Base-by-base conservation (phyloP, 2,329 filamentous ascomycete genomes). In the Monosporascus cannonballus region DNA sequence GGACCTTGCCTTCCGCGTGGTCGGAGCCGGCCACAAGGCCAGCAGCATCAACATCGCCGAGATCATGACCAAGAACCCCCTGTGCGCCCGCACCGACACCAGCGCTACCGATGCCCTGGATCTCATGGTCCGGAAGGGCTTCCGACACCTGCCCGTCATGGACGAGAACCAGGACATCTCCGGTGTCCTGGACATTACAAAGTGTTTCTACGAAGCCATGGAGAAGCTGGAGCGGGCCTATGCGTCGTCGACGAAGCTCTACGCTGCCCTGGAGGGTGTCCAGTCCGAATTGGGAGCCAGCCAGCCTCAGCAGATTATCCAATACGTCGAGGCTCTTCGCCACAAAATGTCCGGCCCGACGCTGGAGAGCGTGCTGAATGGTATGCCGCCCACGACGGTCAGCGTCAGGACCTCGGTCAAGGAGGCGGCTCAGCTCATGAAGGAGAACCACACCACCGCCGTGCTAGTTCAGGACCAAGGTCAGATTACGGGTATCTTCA, bases 181-280 rank as follows among this genome's bases (percentile, higher is more conserved):
- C 7, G 94, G 94, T 76, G 92, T 99, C 61, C 77, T 99, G 51
- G 94, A 99, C 72, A 99, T 99, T 64, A 99, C 94, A 53, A 99
- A 97, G 74, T 99, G 94, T 74, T 99, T 99, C 73, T 99, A 99
- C 73, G 94, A 99, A 73, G 94, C 94, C 44, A 99, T 99, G 94
- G 94, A 99, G 78, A 99, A 99, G 78, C 77, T 99, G 55, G 94
- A 99, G 77, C 87, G 94, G 49, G 94, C 94, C 49, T 99, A 99
- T 71, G 91, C 90, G 59, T 97, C 94, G 17, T 99, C 94, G n/a
- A 85, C 94, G 62, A 96, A 96, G 73, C 81, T 99, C 22, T 97
- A 99, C 71, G 94, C 97, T 76, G 94, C 94, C 36, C 76, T 99
- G 54, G 94, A 99, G 73, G 94, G 94, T 71, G 94, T 99, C 3